phyloP scores from a whole-genome alignment of 768 basidiomycete genomes.

The Cubamyces lactineus region DNA sequence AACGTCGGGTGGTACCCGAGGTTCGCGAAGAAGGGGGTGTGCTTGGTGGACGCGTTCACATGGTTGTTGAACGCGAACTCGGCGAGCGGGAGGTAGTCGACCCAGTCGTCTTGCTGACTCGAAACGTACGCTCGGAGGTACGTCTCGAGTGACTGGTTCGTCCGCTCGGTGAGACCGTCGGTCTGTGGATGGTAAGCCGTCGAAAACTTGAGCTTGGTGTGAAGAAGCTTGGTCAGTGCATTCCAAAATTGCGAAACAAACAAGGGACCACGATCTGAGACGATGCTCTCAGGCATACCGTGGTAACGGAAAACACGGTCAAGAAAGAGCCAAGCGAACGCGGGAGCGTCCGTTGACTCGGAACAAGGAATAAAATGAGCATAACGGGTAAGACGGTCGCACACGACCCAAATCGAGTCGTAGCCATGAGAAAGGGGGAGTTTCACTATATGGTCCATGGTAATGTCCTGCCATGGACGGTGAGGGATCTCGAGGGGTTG shows the following conservation, averaged over 20 bases:
- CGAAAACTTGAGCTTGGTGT: conserved; percentile 30
- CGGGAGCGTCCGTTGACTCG: conserved; percentile 20
- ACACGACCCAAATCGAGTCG: conserved; percentile 27
- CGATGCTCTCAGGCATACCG: conserved; percentile 25
- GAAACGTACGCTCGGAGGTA: conserved; percentile 42
- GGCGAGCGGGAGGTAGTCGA: conserved; percentile 42
- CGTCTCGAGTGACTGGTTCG: conserved; percentile 42
- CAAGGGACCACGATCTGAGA: conserved; percentile 24
- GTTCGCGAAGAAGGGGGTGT: conserved; percentile 18
- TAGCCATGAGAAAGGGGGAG: conserved; percentile 28
- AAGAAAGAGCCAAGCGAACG: conserved; percentile 22
- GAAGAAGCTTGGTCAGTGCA: not conserved
- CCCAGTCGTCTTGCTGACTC: conserved; percentile 49
- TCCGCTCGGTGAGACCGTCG: conserved; percentile 43
- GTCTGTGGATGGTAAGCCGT: conserved; percentile 51
- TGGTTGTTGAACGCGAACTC: conserved; percentile 48
- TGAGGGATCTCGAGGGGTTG: conserved; percentile 37
- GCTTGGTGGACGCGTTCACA: conserved; percentile 36
- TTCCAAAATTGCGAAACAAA: conserved; percentile 23
- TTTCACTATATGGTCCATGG: conserved; percentile 31
- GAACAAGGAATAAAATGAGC: conserved; percentile 20
- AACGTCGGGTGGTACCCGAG: conserved; percentile 29
- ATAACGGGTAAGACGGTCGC: conserved; percentile 18
- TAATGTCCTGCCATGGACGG: conserved; percentile 24
- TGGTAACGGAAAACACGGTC: conserved; percentile 23